Evolutionary conservation across 371 early-diverging fungal genomes (phyloP), one percentile per base, ranked within the genome.

Genomic region (Thermomucor indicae-seudaticae): DNA sequence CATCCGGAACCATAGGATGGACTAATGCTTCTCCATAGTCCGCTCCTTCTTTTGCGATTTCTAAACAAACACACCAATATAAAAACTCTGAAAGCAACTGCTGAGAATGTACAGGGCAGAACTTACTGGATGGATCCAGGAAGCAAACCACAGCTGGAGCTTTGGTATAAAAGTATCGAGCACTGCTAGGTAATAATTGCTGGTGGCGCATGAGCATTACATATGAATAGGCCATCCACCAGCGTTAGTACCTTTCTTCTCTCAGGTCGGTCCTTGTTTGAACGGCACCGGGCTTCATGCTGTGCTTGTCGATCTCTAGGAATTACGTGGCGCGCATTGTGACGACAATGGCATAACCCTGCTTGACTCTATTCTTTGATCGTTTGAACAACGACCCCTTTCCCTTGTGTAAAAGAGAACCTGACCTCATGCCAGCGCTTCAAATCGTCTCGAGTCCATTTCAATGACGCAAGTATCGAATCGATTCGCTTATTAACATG

Each of bases 121-220:
- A 47, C 47, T 31, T 20, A 6, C 7, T 23, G 27, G n/a, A n/a
- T 27, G 4, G 24, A 6, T 43, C 43, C 28, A 16, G 25, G 31
- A 50, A 42, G 28, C 42, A 50, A 34, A 50, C 29, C 14, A 50
- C 43, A 11, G 16, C 41, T 31, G 51, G 51, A 31, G 51, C 51
- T 11, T 29, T 30, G 12, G 43, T 16, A 25, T 52, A 52, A 31
- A 52, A 52, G 45, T 37, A 52, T n/a, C 38, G 43, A 10, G 22
- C 37, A 17, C 52, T 52, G 43, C 52, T 52, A 27, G 52, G 52
- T 14, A 52, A 38, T 6, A 16, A 10, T 29, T 22, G 51, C n/a
- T 35, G 22, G 6, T 14, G 6, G 24, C 24, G 24, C 10, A 24
- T 20, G 14, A 48, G n/a, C 25, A 25, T 31, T 14, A 2, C 17